These are phyloP conservation scores for Serendipita vermifera DNA, from an alignment of 768 basidiomycete species.

Conservation along the genomic window DNA sequence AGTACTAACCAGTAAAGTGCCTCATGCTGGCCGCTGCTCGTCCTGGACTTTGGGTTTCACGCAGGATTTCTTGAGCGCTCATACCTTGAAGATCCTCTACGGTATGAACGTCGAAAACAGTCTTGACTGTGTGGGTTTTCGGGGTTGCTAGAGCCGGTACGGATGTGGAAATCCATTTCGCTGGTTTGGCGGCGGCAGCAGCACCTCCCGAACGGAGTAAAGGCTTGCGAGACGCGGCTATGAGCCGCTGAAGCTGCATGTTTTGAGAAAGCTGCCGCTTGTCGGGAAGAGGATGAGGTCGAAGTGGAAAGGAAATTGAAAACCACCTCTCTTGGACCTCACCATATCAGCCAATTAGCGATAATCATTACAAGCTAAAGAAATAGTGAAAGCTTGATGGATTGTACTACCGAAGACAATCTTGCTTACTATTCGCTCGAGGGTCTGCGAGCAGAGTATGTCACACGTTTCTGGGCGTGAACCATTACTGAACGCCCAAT, in stretches of 20 bases:
- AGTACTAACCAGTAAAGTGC: slow-evolving; percentile 76
- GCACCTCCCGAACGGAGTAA: background rate
- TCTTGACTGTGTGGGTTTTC: slow-evolving; percentile 8
- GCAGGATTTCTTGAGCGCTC: slow-evolving; percentile 64
- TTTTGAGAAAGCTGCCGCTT: background rate
- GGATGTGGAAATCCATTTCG: slow-evolving; percentile 1
- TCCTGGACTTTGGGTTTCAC: slow-evolving; percentile 50
- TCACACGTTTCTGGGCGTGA: background rate
- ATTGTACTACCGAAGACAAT: slow-evolving; percentile 46
- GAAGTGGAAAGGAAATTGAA: no score
- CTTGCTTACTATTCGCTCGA: slow-evolving; percentile 57
- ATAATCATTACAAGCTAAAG: background rate
- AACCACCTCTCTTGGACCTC: no score
- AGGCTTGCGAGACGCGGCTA: background rate
- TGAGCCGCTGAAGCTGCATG: background rate
- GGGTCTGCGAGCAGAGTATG: slow-evolving; percentile 44
- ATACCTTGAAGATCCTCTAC: slow-evolving; percentile 80
- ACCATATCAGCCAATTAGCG: slow-evolving; percentile 11
- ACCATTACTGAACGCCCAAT: slow-evolving; percentile 10
- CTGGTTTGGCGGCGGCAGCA: background rate
- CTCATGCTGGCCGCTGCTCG: slow-evolving; percentile 60
- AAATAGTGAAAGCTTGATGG: slow-evolving; percentile 31
- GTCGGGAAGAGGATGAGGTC: no score
- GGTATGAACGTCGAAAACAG: slow-evolving; percentile 40
- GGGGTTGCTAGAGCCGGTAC: background rate